Base-by-base conservation (phyloP, 768 basidiomycete species). In the Pseudohyphozyma bogoriensis region DNA sequence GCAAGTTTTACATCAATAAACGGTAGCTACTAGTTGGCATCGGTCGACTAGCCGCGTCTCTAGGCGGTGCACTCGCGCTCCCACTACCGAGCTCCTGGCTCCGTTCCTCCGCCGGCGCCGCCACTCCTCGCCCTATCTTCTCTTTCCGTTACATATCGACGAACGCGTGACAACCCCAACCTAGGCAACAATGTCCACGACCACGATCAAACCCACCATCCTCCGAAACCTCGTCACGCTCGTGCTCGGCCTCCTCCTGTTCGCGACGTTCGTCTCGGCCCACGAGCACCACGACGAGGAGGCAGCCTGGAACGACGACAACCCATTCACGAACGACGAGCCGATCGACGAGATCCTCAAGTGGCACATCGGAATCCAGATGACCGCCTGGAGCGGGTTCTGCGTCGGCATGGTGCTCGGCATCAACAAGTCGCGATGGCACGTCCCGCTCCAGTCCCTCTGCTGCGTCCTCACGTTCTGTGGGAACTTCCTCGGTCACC, bases 391-490 rank as follows among this genome's bases (percentile, higher is more conserved):
- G 91, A 89, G 88, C 5, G 70, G 90, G 35, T 95, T 93, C 70
- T 91, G 91, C 0, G 77, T 83, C 10, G 91, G 64, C 51, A 7
- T 18, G 65, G 77, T 78, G 9, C 67, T 78, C 7, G 77, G 77
- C 32, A 53, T 78, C 29, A 69, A 70, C 29, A 73, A 74, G 60
- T 91, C 89, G 72, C 80, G 83, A 69, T 92, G 86, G 84, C 91
- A 95, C 72, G 89, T 91, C 46, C 90, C 91, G 8, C 72, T 90
- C 7, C 91, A 93, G 75, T 79, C 79, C 1, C 74, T 93, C 51
- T 86, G 86, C 5, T 74, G 80, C 16, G 42, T 62, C 49, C 58
- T 62, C 49, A 11, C 53, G 42, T 45, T 60, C 37, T 83, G 78
- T 0, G 89, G 89, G 10, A 86, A 85, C 69, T 74, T 86, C 51